Conservation (phyloP, 345 rosid species). For the Arabidopsis arenosa region DNA sequence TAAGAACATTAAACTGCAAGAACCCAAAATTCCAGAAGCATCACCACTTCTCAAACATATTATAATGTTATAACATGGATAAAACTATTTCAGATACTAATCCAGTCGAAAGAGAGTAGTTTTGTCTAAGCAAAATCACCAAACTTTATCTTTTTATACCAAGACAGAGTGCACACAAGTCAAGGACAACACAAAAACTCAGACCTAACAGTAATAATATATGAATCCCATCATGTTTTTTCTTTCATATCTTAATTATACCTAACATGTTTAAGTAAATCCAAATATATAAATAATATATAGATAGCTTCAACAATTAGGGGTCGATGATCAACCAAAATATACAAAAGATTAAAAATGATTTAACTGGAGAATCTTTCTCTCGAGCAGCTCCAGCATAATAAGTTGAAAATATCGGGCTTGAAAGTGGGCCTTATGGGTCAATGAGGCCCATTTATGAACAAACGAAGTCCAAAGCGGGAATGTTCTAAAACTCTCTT, state of each 20-base stretch:
- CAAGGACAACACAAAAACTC: not conserved
- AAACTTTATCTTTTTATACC: slow-evolving; percentile 22
- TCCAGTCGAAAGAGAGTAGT: slow-evolving; percentile 4
- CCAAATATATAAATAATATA: not conserved
- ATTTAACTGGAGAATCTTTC: not conserved
- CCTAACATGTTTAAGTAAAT: slow-evolving; percentile 3
- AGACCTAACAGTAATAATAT: slow-evolving; percentile 35
- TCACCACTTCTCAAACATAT: slow-evolving; percentile 10
- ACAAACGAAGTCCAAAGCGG: slow-evolving; percentile 22
- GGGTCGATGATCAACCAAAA: not conserved
- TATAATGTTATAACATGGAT: not conserved
- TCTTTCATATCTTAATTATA: not conserved
- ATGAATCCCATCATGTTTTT: not conserved
- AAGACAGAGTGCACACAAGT: slow-evolving; percentile 7
- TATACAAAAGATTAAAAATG: not conserved
- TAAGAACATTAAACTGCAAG: slow-evolving; percentile 1
- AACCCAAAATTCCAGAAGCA: slow-evolving; percentile 1
- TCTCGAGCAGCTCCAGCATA: too few relatives aligned
- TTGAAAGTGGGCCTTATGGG: not conserved
- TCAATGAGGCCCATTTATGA: not conserved
- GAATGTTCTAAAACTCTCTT: slow-evolving; percentile 9
- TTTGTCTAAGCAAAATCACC: slow-evolving; percentile 34
- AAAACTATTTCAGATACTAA: not conserved
- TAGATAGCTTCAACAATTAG: not conserved
- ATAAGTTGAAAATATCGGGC: not conserved